A percentile compares a stretch with the other conserved stretches of the same genome.
Conservation (phyloP, 768 basidiomycete species). For the Kwoniella bestiolae region DNA sequence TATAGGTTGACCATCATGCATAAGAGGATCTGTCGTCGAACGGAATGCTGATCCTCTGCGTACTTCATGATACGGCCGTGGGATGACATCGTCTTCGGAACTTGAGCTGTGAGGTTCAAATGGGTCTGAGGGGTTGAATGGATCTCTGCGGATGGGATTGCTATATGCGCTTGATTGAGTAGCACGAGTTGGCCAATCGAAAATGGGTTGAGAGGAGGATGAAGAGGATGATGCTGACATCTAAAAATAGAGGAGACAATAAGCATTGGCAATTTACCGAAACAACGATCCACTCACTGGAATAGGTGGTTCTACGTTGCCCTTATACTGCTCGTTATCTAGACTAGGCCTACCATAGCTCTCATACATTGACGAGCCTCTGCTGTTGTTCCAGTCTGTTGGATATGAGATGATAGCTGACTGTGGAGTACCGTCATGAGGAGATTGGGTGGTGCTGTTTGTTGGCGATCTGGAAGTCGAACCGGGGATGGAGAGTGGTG, state of each 20-base stretch:
- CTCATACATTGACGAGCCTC: constrained; percentile 16
- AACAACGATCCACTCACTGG: constrained; percentile 19
- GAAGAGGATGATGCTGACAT: constrained; percentile 44
- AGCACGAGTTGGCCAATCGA: constrained; percentile 25
- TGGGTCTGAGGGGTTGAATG: constrained; percentile 24
- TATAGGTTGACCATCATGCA: constrained; percentile 25
- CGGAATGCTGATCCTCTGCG: constrained; percentile 15
- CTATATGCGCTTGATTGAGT: constrained; percentile 15
- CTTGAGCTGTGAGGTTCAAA: constrained; percentile 25
- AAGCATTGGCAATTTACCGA: neutral
- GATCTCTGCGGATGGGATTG: constrained; percentile 24
- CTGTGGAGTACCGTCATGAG: constrained; percentile 27
- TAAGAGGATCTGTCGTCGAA: constrained; percentile 23
- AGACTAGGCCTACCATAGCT: constrained; percentile 15
- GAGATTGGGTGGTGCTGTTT: constrained; percentile 5
- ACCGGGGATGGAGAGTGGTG: constrained; percentile 18
- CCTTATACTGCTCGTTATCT: constrained; percentile 15
- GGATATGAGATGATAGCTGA: constrained; percentile 38
- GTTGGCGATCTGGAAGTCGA: constrained; percentile 21
- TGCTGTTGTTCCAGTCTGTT: constrained; percentile 27
- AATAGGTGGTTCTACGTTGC: constrained; percentile 22
- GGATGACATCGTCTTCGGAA: constrained; percentile 21
- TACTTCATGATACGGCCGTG: neutral
- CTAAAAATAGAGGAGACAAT: neutral
- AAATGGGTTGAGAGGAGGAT: constrained; percentile 37